Percentiles rank a stretch among this genome's conserved stretches.
Conservation (phyloP, 352 stramenopile species). For the Globisporangium nunn region DNA sequence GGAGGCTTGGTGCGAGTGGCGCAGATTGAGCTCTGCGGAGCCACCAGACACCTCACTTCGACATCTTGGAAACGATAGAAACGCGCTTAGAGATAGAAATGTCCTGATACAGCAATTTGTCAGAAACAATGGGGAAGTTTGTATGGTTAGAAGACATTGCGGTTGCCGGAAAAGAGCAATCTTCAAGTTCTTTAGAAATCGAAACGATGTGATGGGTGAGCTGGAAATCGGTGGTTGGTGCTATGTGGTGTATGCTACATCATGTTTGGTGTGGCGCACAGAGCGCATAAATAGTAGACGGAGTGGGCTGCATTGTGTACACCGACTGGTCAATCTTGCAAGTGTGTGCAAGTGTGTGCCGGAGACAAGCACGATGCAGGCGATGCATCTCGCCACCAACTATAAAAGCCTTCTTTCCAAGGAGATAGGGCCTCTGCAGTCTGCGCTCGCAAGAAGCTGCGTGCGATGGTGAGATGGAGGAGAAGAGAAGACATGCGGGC, state of each 20-base stretch:
- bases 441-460: neutral
- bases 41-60: conserved; percentile 1
- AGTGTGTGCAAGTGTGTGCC: too few relatives aligned
- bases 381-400: too few relatives aligned
- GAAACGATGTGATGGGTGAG: conserved; percentile 6
- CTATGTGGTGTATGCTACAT: too few relatives aligned
- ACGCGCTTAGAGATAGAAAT: conserved; percentile 7
- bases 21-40: neutral
- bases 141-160: neutral
- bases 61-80: conserved; percentile 14
- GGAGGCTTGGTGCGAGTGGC: neutral
- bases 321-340: too few relatives aligned
- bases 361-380: too few relatives aligned
- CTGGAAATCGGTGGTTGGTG: conserved; percentile 10
- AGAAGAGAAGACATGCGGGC: neutral
- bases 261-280: too few relatives aligned
- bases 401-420: too few relatives aligned
- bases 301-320: too few relatives aligned
- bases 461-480: neutral
- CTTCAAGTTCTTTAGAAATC: conserved; percentile 9
- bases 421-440: neutral
- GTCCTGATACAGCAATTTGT: conserved; percentile 1
- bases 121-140: neutral
- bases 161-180: conserved; percentile 6
- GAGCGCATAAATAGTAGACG: too few relatives aligned